phyloP scores from a whole-genome alignment of 176 grass and related monocot genomes.

The Calamus simplicifolius region DNA sequence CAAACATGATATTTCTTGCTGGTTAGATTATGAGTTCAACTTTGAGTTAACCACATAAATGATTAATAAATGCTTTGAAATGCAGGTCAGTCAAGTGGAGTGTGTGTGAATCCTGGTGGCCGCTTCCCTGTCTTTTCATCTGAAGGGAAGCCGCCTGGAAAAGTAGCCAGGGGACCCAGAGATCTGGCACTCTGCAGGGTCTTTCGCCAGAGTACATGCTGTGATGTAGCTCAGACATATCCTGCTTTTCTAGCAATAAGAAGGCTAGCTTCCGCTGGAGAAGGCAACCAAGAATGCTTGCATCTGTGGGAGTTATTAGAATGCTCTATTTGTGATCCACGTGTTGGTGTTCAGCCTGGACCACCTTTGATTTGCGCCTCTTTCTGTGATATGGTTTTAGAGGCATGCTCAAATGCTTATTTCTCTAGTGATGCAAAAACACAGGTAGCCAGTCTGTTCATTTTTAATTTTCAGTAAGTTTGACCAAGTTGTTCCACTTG shows the following conservation, averaged over 20 bases:
- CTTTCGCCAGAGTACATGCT: conserved; percentile 82
- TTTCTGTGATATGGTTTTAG: conserved; percentile 80
- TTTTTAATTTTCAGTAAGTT: no score
- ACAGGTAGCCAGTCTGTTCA: conserved; percentile 43
- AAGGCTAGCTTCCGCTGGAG: conserved; percentile 78
- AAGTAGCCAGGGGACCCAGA: conserved; percentile 48
- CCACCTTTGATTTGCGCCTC: conserved; percentile 65
- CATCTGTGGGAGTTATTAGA: conserved; percentile 93
- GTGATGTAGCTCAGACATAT: conserved; percentile 71
- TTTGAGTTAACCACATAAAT: no score
- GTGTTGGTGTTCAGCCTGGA: conserved; percentile 52
- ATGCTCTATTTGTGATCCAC: conserved; percentile 90
- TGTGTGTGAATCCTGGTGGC: conserved; percentile 76
- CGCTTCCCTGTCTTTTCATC: conserved; percentile 60
- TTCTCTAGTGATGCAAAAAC: conserved; percentile 67
- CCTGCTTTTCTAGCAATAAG: conserved; percentile 60
- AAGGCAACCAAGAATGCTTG: conserved; percentile 76
- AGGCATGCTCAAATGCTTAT: conserved; percentile 78
- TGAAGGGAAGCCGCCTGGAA: conserved; percentile 70
- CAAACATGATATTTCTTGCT: no score
- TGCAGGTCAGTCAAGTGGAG: conserved; percentile 44
- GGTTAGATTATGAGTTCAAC: no score
- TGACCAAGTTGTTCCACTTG: no score
- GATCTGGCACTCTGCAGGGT: conserved; percentile 81
- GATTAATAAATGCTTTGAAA: background rate